These are phyloP conservation scores for Nicotiana tabacum DNA, from an alignment of 257 asterid species.

Conservation along the genomic window DNA sequence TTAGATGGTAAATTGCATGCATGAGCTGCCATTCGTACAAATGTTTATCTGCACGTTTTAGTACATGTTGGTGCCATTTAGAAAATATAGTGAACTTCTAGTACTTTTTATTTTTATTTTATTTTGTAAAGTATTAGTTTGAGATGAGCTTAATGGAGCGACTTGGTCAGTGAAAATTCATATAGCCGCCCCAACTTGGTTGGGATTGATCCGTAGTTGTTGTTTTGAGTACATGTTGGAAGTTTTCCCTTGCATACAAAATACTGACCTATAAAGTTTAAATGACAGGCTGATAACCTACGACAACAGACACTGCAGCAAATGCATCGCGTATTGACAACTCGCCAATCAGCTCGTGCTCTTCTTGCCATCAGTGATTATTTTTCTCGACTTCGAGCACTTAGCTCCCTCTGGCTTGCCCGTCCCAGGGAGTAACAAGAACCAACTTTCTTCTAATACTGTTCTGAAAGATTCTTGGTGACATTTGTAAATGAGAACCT, in stretches of 20 bases:
- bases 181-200: too few species aligned
- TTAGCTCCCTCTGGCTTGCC: conserved; percentile 93
- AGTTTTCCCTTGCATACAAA: neutral
- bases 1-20: neutral
- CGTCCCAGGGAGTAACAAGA: conserved; percentile 67
- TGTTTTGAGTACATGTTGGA: neutral
- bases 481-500: conserved; percentile 9
- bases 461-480: neutral
- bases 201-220: too few species aligned
- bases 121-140: too few species aligned
- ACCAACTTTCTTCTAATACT: neutral
- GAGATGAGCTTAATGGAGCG: too few species aligned
- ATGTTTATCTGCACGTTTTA: too few species aligned
- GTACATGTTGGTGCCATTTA: neutral
- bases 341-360: conserved; percentile 94
- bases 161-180: too few species aligned
- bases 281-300: conserved; percentile 71
- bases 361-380: conserved; percentile 81
- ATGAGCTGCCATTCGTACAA: too few species aligned
- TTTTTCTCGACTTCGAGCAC: conserved; percentile 88
- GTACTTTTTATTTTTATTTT: too few species aligned
- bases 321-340: conserved; percentile 83
- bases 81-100: too few species aligned
- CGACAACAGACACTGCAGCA: conserved; percentile 90
- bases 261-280: neutral